Base-by-base conservation (phyloP, 2,329 filamentous ascomycete genomes). In the Samsoniella hepiali region DNA sequence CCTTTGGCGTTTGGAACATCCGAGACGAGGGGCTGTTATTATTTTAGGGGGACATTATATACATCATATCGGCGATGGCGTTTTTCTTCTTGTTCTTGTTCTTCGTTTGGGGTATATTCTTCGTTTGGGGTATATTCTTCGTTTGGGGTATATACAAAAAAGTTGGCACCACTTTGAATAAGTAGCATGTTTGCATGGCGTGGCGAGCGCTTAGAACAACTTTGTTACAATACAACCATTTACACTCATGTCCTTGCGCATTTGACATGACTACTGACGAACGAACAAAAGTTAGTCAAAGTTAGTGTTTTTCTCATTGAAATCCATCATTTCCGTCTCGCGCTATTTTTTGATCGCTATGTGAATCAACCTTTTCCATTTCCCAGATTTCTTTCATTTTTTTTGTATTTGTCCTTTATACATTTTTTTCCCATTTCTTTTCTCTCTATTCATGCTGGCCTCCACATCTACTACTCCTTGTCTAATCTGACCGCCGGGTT, bases 401-500 rank as follows among this genome's bases (percentile, higher is more conserved):
- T 38, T 47, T 32, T 40, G 42, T 22, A 57, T 47, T 47, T 31
- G 42, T 61, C 32, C 22, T 32, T 56, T 51, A 47, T 64, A 31
- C 50, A 50, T 47, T 51, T 62, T 42, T 44, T 65, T 53, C 45
- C 62, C 45, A 3, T 64, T 58, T 49, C 54, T 22, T 40, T 58
- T 58, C 17, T 50, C 38, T 45, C 60, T 50, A 22, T 62, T 31
- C 55, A 61, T 66, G 53, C 32, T 3, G 22, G 13, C 63, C 55
- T 75, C 72, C 22, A 22, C 22, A 22, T 22, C 22, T 22, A 22
- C 22, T 87, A 94, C 70, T 92, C 85, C 81, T 93, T 94, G 71
- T 96, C 91, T 74, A 98, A 81, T 76, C 94, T 85, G 65, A 98
- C 93, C 27, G 94, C 95, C 11, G 94, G 88, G 77, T 96, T 97